phyloP scores from a whole-genome alignment of 2,329 filamentous ascomycete genomes.

The Fusarium sp. region DNA sequence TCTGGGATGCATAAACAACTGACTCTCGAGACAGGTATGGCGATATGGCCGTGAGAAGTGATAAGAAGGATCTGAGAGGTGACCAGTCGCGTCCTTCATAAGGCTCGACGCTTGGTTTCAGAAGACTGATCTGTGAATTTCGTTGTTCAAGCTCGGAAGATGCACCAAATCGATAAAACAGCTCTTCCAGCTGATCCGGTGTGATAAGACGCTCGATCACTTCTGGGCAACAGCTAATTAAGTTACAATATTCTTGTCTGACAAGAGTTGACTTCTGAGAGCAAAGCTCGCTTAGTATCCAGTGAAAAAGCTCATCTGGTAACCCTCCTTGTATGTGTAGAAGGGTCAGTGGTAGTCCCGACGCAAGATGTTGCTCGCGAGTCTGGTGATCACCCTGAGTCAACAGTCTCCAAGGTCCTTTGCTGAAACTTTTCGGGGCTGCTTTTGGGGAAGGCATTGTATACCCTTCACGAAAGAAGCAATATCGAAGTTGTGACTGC shows the following conservation, averaged over 20 bases:
- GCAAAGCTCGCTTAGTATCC: slow-evolving; percentile 72
- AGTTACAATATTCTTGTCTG: slow-evolving; percentile 68
- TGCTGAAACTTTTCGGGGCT: slow-evolving; percentile 48
- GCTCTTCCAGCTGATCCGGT: slow-evolving; percentile 56
- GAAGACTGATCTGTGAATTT: slow-evolving; percentile 33
- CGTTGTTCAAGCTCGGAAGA: slow-evolving; percentile 55
- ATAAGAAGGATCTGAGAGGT: slow-evolving; percentile 56
- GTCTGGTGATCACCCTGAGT: slow-evolving; percentile 55
- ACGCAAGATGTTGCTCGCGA: slow-evolving; percentile 69
- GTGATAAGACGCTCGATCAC: slow-evolving; percentile 59
- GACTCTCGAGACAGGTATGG: slow-evolving; percentile 49
- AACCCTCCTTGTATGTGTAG: slow-evolving; percentile 51
- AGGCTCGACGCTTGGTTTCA: slow-evolving; percentile 42
- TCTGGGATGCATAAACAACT: slow-evolving; percentile 54
- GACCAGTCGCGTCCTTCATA: slow-evolving; percentile 59
- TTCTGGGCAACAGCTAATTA: slow-evolving; percentile 59
- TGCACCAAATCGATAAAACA: slow-evolving; percentile 71
- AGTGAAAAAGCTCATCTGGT: slow-evolving; percentile 73
- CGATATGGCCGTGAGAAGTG: slow-evolving; percentile 54
- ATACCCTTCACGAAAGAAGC: slow-evolving; percentile 61
- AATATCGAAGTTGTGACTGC: slow-evolving; percentile 53
- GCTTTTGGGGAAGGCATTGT: slow-evolving; percentile 39
- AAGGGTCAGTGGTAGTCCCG: slow-evolving; percentile 69
- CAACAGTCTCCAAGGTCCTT: slow-evolving; percentile 61
- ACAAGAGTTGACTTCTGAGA: slow-evolving; percentile 66